phyloP scores from a whole-genome alignment of 2,329 filamentous ascomycete species.

The Pezicula carpinea region DNA sequence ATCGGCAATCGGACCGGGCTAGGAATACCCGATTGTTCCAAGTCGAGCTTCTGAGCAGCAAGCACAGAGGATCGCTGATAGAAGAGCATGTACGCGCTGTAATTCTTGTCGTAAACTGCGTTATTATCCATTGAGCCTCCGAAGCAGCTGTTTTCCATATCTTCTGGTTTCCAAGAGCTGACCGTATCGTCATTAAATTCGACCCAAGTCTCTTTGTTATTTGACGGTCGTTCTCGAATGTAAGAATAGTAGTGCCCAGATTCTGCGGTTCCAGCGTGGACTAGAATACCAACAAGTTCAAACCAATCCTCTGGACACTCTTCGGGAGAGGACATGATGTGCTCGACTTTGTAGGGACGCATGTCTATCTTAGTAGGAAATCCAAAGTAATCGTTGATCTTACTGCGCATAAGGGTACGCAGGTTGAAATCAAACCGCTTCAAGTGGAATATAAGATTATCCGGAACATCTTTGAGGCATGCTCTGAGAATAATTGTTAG shows the following conservation, averaged over 20 bases:
- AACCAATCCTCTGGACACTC: constrained; percentile 68
- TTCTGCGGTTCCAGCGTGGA: constrained; percentile 88
- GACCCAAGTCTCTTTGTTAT: constrained; percentile 59
- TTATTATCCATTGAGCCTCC: constrained; percentile 60
- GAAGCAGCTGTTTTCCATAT: constrained; percentile 74
- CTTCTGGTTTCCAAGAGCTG: constrained; percentile 65
- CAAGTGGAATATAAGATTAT: constrained; percentile 92
- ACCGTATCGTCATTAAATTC: constrained; percentile 95
- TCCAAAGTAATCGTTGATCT: constrained; percentile 92
- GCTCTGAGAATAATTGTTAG: constrained; percentile 46
- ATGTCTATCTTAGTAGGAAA: constrained; percentile 84
- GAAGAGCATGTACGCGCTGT: constrained; percentile 97
- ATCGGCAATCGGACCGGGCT: constrained; percentile 43
- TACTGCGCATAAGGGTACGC: constrained; percentile 71
- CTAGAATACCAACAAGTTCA: constrained; percentile 89
- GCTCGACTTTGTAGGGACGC: constrained; percentile 82
- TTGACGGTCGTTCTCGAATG: constrained; percentile 71
- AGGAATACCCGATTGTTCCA: constrained; percentile 32
- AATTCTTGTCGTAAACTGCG: constrained; percentile 60
- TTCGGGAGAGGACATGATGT: constrained; percentile 61
- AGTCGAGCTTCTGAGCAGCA: constrained; percentile 43
- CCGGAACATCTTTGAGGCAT: constrained; percentile 85
- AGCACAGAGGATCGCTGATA: constrained; percentile 78
- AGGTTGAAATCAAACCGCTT: constrained; percentile 84
- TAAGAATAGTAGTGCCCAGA: constrained; percentile 98